Percentiles rank a stretch among this genome's conserved stretches.
phyloP scores from a whole-genome alignment of 2,329 filamentous ascomycete genomes.

The Alternaria dauci region DNA sequence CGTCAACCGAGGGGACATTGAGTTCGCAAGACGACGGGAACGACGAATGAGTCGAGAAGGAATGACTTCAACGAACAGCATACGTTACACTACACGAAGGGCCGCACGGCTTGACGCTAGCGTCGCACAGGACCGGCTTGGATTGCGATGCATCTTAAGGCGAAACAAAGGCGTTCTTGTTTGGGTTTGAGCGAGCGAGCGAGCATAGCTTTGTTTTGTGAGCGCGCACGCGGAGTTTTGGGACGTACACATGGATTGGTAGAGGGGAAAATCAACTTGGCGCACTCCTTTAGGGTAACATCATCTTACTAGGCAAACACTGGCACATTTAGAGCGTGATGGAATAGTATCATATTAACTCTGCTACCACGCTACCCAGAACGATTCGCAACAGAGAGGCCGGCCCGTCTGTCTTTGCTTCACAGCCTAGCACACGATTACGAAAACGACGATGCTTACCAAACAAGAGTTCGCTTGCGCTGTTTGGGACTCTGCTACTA shows the following conservation, averaged over 20 bases:
- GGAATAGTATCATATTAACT: background rate
- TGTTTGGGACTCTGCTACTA: background rate
- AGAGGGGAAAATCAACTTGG: background rate
- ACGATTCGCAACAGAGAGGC: too few species aligned
- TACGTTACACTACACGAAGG: constrained; percentile 1
- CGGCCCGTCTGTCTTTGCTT: background rate
- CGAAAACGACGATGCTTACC: background rate
- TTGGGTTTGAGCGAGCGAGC: constrained; percentile 4
- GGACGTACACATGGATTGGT: constrained; percentile 8
- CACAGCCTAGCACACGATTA: rapidly evolving
- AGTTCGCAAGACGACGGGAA: background rate
- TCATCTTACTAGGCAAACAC: background rate
- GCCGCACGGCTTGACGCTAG: constrained; percentile 1
- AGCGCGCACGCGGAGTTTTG: constrained; percentile 11
- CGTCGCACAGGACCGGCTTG: constrained; percentile 2
- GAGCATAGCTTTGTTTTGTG: background rate
- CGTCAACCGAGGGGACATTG: background rate
- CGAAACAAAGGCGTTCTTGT: constrained; percentile 11
- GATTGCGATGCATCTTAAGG: constrained; percentile 12
- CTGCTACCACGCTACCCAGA: background rate
- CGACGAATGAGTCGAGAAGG: background rate
- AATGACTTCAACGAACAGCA: background rate
- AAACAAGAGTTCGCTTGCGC: background rate
- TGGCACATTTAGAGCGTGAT: background rate
- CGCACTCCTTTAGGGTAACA: constrained; percentile 4